Evolutionary conservation across 208 protist genomes (phyloP).

Genomic region (Acanthamoeba lenticulata): DNA sequence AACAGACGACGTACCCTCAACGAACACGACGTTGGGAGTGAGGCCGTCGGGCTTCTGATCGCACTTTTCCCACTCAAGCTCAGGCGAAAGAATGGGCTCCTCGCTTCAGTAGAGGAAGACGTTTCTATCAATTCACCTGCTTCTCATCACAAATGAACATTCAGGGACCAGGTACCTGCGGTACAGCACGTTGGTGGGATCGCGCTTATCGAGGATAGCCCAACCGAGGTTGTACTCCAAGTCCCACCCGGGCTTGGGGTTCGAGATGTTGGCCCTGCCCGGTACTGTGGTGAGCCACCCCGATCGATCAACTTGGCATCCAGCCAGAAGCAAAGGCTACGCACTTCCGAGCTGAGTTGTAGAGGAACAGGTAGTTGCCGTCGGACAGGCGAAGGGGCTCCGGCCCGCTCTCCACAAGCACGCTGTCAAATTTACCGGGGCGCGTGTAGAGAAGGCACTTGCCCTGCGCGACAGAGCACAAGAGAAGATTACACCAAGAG

Average conservation of each 20-base stretch:
- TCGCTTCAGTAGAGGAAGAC: background rate
- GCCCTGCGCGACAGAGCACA: background rate
- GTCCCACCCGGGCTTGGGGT: slow-evolving; percentile 58
- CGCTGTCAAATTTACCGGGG: slow-evolving; percentile 28
- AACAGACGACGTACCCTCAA: slow-evolving; percentile 4
- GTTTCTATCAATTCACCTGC: too few species aligned
- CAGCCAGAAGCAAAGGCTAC: background rate
- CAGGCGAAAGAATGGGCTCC: background rate
- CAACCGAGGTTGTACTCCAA: slow-evolving; percentile 62
- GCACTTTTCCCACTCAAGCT: slow-evolving; percentile 59
- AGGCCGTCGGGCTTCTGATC: slow-evolving; percentile 37
- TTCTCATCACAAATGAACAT: background rate
- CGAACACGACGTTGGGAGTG: slow-evolving; percentile 69
- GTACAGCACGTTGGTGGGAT: slow-evolving; percentile 69
- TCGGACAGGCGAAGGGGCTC: slow-evolving; percentile 65
- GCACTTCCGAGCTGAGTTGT: slow-evolving; percentile 64
- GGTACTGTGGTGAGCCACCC: background rate
- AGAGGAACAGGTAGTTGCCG: slow-evolving; percentile 73
- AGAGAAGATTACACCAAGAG: background rate
- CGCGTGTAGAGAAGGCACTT: background rate
- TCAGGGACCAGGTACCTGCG: background rate
- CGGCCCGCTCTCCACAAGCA: slow-evolving; percentile 68
- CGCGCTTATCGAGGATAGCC: slow-evolving; percentile 44
- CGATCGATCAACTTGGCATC: background rate
- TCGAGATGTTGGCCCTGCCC: slow-evolving; percentile 31